These are phyloP conservation scores for Epichloe amarillans DNA, from an alignment of 2,329 filamentous ascomycete genomes.

Conservation along the genomic window DNA sequence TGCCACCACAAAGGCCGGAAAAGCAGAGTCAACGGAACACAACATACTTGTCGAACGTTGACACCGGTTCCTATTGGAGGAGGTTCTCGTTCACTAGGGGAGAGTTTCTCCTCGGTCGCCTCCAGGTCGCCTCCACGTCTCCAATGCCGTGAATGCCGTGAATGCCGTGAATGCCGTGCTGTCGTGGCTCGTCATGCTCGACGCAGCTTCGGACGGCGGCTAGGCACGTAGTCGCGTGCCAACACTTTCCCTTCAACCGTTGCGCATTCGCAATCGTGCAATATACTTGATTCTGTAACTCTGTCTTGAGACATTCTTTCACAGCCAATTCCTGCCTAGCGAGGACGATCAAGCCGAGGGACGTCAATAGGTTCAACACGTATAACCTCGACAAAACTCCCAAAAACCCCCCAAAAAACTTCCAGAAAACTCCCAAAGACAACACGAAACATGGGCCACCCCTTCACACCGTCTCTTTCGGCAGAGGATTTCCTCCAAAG, in stretches of 20 bases:
- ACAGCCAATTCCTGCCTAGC: not conserved
- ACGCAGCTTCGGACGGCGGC: too few relatives aligned
- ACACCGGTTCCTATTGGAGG: not conserved
- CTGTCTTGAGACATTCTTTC: not conserved
- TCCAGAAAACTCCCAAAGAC: not conserved
- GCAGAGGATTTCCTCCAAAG: slow-evolving; percentile 13
- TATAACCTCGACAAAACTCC: not conserved
- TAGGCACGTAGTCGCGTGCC: too few relatives aligned
- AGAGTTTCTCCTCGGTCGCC: not conserved
- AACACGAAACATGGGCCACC: not conserved
- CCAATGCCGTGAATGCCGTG: not conserved
- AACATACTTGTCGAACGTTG: not conserved
- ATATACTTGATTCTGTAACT: not conserved
- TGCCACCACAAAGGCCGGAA: not conserved
- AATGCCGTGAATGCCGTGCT: not conserved
- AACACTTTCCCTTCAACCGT: not conserved
- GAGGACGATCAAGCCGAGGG: too few relatives aligned
- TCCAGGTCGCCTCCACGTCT: not conserved
- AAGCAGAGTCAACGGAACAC: not conserved
- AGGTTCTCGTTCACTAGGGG: not conserved
- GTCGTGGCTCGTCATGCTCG: too few relatives aligned
- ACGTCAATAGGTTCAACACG: too few relatives aligned
- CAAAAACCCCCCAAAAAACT: too few relatives aligned
- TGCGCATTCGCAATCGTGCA: not conserved
- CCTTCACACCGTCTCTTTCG: not conserved